Percentiles rank a stretch among this genome's conserved stretches.
phyloP scores from a whole-genome alignment of 2,329 filamentous ascomycete species.

The Byssothecium circinans region DNA sequence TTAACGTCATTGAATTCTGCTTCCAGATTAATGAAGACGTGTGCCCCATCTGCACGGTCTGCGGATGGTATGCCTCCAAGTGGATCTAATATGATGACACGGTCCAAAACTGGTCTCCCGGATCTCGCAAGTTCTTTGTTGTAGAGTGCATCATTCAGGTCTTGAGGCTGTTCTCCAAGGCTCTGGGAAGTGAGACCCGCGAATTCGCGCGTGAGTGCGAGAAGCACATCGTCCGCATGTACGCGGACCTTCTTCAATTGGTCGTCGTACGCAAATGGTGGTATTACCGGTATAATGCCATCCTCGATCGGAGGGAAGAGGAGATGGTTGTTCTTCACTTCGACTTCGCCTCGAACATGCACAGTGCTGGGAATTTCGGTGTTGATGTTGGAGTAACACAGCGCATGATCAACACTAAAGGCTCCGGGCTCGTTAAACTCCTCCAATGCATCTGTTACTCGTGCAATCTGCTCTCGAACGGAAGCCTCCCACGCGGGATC shows the following conservation, averaged over 20 bases:
- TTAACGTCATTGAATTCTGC: conserved; percentile 77
- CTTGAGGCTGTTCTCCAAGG: conserved; percentile 7
- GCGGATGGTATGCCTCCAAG: conserved; percentile 78
- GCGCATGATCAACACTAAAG: conserved; percentile 64
- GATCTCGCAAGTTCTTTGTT: conserved; percentile 21
- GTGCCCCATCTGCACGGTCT: conserved; percentile 62
- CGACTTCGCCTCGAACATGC: conserved; percentile 39
- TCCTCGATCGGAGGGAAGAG: conserved; percentile 67
- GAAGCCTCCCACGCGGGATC: conserved; percentile 45
- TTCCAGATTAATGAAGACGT: conserved; percentile 90
- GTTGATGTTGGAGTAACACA: conserved; percentile 43
- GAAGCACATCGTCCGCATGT: conserved; percentile 65
- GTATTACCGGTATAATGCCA: conserved; percentile 71
- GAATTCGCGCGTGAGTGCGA: conserved; percentile 77
- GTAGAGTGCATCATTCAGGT: conserved; percentile 23
- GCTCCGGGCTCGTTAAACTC: conserved; percentile 68
- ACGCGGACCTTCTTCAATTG: conserved; percentile 49
- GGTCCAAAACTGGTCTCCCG: conserved; percentile 63
- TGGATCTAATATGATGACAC: conserved; percentile 85
- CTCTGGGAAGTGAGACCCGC: conserved; percentile 59
- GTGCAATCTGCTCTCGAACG: conserved; percentile 66
- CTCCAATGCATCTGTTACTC: conserved; percentile 75
- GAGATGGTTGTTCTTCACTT: conserved; percentile 50
- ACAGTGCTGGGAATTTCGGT: conserved; percentile 37
- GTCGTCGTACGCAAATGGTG: conserved; percentile 63